A percentile compares a stretch with the other conserved stretches of the same genome.
Evolutionary conservation across 2,329 filamentous ascomycete genomes (phyloP).

Genomic region (Sporothrix pallida): DNA sequence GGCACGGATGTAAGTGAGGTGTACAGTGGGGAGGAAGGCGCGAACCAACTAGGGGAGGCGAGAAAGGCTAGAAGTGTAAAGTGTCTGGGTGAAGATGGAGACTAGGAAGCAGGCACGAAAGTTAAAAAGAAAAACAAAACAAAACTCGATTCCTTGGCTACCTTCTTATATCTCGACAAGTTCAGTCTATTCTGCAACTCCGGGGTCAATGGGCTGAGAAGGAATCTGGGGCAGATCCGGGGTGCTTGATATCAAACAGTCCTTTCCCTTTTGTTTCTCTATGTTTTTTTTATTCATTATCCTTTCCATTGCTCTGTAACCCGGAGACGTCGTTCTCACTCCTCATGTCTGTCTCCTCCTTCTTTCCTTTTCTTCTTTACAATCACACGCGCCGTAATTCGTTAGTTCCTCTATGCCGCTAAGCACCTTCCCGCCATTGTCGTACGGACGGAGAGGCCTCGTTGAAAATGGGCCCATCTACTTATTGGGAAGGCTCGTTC

Average conservation of each 20-base stretch:
- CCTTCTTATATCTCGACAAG: slow-evolving; percentile 1
- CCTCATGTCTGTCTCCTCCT: neutral
- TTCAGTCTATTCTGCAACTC: neutral
- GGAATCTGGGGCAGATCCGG: neutral
- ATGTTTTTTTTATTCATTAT: no score
- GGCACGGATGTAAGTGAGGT: slow-evolving; percentile 11
- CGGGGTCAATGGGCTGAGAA: neutral
- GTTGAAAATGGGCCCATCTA: neutral
- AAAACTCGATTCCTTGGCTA: neutral
- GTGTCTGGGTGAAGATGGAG: neutral
- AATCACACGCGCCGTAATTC: slow-evolving; percentile 20
- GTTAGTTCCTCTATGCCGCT: neutral
- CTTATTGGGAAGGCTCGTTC: neutral
- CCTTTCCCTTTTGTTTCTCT: neutral
- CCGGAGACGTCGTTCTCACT: neutral
- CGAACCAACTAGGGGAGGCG: neutral
- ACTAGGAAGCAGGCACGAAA: neutral
- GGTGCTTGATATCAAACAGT: slow-evolving; percentile 4
- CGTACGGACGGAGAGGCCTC: neutral
- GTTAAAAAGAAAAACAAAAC: neutral
- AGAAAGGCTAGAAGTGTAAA: neutral
- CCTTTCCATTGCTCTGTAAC: neutral
- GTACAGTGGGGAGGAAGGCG: neutral
- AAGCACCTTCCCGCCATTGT: slow-evolving; percentile 10
- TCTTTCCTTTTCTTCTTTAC: slow-evolving; percentile 7